These are phyloP conservation scores for Pleurostoma richardsiae DNA, from an alignment of 2,329 filamentous ascomycete genomes.

Conservation along the genomic window DNA sequence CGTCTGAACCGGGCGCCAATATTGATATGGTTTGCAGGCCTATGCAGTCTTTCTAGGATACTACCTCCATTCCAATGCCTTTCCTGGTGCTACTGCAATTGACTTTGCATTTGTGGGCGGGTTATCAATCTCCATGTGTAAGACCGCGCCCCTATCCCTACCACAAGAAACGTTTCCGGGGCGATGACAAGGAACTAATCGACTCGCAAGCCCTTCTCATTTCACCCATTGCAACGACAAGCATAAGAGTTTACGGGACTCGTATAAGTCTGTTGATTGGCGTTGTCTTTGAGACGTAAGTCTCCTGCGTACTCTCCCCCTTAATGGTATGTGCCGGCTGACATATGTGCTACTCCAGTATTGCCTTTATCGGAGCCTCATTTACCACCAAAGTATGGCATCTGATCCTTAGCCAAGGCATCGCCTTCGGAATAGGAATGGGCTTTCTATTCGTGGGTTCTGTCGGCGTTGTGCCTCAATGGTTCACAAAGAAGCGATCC, in stretches of 20 bases:
- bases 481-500: slow-evolving; percentile 65
- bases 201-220: slow-evolving; percentile 50
- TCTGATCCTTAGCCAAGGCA: slow-evolving; percentile 67
- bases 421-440: slow-evolving; percentile 75
- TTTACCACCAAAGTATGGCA: slow-evolving; percentile 70
- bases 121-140: slow-evolving; percentile 54
- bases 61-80: slow-evolving; percentile 52
- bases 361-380: slow-evolving; percentile 63
- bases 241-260: slow-evolving; percentile 58
- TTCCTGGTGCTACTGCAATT: slow-evolving; percentile 57
- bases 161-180: no score
- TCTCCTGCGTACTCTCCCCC: slow-evolving; percentile 1
- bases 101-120: slow-evolving; percentile 76
- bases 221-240: slow-evolving; percentile 62
- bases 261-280: slow-evolving; percentile 60
- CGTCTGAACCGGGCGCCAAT: not conserved
- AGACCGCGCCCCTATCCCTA: not conserved
- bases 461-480: slow-evolving; percentile 65
- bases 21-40: slow-evolving; percentile 4
- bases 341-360: slow-evolving; percentile 15
- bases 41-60: slow-evolving; percentile 48
- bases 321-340: not conserved
- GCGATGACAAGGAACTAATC: no score
- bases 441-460: slow-evolving; percentile 69
- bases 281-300: slow-evolving; percentile 53